A percentile compares a stretch with the other conserved stretches of the same genome.
Conservation (phyloP, 148 eudicot species). For the Chenopodium suecicum region DNA sequence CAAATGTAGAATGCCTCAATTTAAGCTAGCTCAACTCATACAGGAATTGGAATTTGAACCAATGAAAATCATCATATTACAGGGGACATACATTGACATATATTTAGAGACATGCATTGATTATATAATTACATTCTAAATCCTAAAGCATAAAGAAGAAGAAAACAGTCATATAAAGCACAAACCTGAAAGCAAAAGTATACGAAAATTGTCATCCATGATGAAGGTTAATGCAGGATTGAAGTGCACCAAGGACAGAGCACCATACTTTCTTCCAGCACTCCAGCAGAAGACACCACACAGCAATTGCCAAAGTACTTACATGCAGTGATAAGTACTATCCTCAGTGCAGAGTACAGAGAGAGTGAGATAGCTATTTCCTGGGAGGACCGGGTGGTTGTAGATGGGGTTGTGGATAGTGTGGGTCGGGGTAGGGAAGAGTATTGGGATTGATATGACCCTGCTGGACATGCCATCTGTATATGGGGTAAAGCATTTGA, state of each 20-base stretch:
- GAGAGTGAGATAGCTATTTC: not conserved
- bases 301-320: not conserved
- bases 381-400: not conserved
- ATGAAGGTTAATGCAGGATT: not conserved
- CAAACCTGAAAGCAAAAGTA: not conserved
- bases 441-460: slow-evolving; percentile 4
- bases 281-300: not conserved
- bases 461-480: slow-evolving; percentile 2
- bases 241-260: not conserved
- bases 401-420: not conserved
- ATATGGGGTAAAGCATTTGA: slow-evolving; percentile 12
- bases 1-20: too few relatives aligned
- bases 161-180: not conserved
- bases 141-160: not conserved
- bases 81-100: not conserved
- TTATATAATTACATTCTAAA: not conserved
- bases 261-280: not conserved
- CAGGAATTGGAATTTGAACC: not conserved
- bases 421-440: not conserved
- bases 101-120: not conserved
- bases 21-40: not conserved
- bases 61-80: not conserved
- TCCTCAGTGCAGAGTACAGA: not conserved
- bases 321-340: not conserved
- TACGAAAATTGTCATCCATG: not conserved